Evolutionary conservation across 2,329 filamentous ascomycete species (phyloP).

Genomic region (Microdochium paspali): DNA sequence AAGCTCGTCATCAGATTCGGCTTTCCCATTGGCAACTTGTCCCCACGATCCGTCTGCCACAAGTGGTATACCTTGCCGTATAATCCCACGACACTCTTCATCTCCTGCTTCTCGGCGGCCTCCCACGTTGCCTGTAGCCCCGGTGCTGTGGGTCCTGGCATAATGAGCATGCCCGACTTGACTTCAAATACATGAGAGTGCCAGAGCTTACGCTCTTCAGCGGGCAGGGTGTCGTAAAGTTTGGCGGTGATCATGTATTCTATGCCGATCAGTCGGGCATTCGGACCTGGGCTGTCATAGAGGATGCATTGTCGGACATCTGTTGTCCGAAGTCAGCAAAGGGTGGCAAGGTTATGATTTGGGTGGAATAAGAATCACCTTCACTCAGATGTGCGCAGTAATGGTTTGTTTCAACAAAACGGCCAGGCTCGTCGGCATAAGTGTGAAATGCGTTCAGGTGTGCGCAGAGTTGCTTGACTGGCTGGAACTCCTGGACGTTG

Average conservation of each 20-base stretch:
- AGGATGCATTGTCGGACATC: constrained; percentile 80
- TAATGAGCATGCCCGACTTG: constrained; percentile 70
- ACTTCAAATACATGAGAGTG: constrained; percentile 70
- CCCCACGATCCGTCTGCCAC: constrained; percentile 74
- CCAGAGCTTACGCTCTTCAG: constrained; percentile 66
- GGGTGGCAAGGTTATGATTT: not conserved
- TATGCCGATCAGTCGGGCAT: constrained; percentile 69
- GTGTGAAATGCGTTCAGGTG: constrained; percentile 83
- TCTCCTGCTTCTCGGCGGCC: constrained; percentile 66
- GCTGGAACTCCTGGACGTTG: constrained; percentile 49
- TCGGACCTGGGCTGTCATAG: constrained; percentile 60
- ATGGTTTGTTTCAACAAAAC: constrained; percentile 70
- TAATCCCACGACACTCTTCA: constrained; percentile 63
- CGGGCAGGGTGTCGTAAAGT: constrained; percentile 56
- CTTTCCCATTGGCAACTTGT: constrained; percentile 42
- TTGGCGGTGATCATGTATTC: constrained; percentile 77
- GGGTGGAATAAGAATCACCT: constrained; percentile 19
- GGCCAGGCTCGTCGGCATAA: constrained; percentile 62
- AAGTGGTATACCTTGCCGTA: constrained; percentile 83
- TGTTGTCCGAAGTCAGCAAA: constrained; percentile 12
- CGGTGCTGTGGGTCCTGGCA: constrained; percentile 47
- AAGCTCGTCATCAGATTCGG: constrained; percentile 47
- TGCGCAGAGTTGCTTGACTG: constrained; percentile 67
- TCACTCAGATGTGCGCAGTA: constrained; percentile 73
- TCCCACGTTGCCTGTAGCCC: constrained; percentile 61